Evolutionary conservation across 352 stramenopile species (phyloP).

Genomic region (Pythium phragmiticola): DNA sequence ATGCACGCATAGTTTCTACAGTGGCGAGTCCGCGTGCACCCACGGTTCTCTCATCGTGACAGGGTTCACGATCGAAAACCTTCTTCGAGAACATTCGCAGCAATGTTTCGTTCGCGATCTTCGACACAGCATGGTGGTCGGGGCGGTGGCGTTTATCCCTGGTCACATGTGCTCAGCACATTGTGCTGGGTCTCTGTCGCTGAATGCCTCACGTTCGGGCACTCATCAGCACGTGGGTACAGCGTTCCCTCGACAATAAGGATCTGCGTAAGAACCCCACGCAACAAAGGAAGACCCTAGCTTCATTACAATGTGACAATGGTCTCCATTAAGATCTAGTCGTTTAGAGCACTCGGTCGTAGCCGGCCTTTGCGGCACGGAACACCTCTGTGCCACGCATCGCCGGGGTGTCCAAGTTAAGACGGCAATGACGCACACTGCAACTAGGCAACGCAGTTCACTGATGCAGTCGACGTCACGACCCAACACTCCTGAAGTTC

Average conservation of each 20-base stretch:
- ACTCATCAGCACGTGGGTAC: constrained; percentile 65
- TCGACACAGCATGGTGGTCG: constrained; percentile 65
- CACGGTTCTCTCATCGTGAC: background rate
- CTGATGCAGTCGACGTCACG: constrained; percentile 26
- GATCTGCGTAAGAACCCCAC: background rate
- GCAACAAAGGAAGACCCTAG: constrained; percentile 1
- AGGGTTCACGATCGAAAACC: constrained; percentile 46
- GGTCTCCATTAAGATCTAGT: constrained; percentile 54
- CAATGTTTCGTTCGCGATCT: constrained; percentile 69
- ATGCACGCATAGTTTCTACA: background rate
- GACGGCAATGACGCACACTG: too few relatives aligned
- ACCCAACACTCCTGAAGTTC: background rate
- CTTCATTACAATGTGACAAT: constrained; percentile 61
- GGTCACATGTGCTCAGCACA: constrained; percentile 17
- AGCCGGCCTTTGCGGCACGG: too few relatives aligned
- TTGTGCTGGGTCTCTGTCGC: constrained; percentile 38
- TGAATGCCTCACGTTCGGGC: constrained; percentile 70
- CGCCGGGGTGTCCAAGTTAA: too few relatives aligned
- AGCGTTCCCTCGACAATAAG: background rate
- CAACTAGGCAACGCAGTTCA: background rate
- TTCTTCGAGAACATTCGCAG: constrained; percentile 72
- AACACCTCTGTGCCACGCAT: too few relatives aligned
- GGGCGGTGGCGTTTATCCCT: constrained; percentile 42
- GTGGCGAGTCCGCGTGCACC: background rate
- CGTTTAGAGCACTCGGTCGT: too few relatives aligned